Base-by-base conservation (phyloP, 2,329 filamentous ascomycete genomes). In the Fusarium sp. region DNA sequence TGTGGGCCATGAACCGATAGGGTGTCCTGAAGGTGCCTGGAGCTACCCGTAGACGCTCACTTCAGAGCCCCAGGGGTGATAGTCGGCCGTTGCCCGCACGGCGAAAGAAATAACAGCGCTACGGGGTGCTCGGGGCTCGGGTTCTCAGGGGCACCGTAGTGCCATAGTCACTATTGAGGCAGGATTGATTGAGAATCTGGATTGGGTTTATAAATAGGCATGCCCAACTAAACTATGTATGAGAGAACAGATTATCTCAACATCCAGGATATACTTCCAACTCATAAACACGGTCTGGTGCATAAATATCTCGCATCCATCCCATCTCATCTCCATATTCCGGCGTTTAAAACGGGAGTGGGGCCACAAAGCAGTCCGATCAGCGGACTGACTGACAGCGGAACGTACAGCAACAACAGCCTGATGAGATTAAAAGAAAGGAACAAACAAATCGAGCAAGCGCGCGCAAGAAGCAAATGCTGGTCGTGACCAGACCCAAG, bases 1-100 rank as follows among this genome's bases (percentile, higher is more conserved):
- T 56, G 64, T 67, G 63, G 63, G 59, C 65, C 53, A 43, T 46
- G 55, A 68, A 68, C 60, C 65, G 55, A 68, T 55, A 68, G 51
- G 64, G 65, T 55, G 51, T 65, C 35, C 26, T 26, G 15, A 28
- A 33, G 20, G 15, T 17, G 33, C 32, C 39, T 39, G 39, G 46
- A 56, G 39, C 53, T 54, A 26, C 3, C 8, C 8, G 8, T 9
- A 33, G 44, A 35, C 30, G 44, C 37, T 44, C 57, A 50, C 35
- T 41, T 24, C 5, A 49, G 44, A 20, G 51, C 30, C 26, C 28
- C 28, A 30, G 20, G 32, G 20, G 46, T 37, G 35, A 19, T 37
- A 41, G 37, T 64, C 61, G 62, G 62, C 59, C 62, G 57, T 52
- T 62, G 44, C 47, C 64, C 62, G 62, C 35, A 54, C 48, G 35